Evolutionary conservation across 257 asterid species (phyloP).

Genomic region (Solanum neorickii): DNA sequence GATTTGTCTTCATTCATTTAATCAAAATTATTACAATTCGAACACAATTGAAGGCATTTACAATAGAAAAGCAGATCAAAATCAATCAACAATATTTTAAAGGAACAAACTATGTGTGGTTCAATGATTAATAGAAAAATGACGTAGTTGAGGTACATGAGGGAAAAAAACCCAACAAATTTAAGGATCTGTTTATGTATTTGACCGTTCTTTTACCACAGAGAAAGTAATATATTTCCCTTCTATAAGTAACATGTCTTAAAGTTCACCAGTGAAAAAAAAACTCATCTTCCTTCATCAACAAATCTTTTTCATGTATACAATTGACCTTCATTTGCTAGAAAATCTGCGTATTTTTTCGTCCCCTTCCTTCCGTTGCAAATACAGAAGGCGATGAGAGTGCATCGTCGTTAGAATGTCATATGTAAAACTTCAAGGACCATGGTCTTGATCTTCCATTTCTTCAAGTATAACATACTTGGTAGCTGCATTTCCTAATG

Average conservation of each 20-base stretch:
- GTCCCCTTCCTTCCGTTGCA: neutral
- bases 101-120: too few species aligned
- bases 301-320: neutral
- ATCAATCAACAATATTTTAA: too few species aligned
- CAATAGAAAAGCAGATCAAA: too few species aligned
- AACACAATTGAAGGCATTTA: too few species aligned
- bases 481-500: slow-evolving; percentile 20
- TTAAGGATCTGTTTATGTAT: too few species aligned
- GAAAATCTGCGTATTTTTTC: neutral
- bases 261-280: neutral
- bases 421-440: slow-evolving; percentile 14
- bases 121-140: too few species aligned
- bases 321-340: neutral
- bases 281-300: neutral
- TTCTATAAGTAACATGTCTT: neutral
- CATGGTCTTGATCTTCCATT: slow-evolving; percentile 57
- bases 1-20: too few species aligned
- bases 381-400: neutral
- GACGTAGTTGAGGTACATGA: too few species aligned
- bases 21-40: too few species aligned
- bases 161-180: too few species aligned
- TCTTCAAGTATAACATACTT: slow-evolving; percentile 79
- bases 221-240: too few species aligned
- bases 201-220: neutral
- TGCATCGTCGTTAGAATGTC: neutral